phyloP scores from a whole-genome alignment of 306 rosid species.

The Cicer judaicum region DNA sequence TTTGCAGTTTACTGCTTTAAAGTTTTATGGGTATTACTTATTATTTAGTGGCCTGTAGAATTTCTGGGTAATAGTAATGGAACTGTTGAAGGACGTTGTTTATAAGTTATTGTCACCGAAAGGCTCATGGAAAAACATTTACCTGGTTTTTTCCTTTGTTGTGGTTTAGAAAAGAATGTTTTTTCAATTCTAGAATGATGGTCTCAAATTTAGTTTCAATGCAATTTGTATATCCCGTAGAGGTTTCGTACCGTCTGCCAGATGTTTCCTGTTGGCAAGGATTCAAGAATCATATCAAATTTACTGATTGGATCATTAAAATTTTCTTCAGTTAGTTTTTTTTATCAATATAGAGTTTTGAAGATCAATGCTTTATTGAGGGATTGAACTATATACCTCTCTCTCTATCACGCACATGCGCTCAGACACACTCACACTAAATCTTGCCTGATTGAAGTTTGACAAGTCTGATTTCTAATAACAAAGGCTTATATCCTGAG shows the following conservation, averaged over 20 bases:
- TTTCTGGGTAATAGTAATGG: neutral
- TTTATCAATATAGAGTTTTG: neutral
- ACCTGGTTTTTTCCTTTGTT: neutral
- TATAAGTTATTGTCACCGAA: neutral
- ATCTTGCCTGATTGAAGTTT: neutral
- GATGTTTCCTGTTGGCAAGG: constrained; percentile 17
- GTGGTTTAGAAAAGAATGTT: constrained; percentile 6
- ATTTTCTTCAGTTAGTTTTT: constrained; percentile 1
- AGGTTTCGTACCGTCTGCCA: neutral
- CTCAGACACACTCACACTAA: neutral
- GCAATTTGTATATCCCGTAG: constrained; percentile 1
- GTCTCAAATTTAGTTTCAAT: constrained; percentile 16
- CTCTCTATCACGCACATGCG: neutral
- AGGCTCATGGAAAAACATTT: neutral
- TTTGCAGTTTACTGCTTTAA: neutral
- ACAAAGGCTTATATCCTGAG: neutral
- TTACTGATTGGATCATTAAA: neutral
- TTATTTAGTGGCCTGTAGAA: neutral
- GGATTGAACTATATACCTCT: constrained; percentile 1
- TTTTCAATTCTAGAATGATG: constrained; percentile 11
- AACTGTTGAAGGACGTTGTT: constrained; percentile 2
- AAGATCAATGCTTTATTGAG: constrained; percentile 15
- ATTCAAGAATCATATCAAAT: neutral
- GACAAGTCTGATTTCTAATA: neutral
- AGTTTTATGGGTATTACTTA: constrained; percentile 4